Conservation (phyloP, 2,329 filamentous ascomycete genomes). For the Aspergillus viridinutans region DNA sequence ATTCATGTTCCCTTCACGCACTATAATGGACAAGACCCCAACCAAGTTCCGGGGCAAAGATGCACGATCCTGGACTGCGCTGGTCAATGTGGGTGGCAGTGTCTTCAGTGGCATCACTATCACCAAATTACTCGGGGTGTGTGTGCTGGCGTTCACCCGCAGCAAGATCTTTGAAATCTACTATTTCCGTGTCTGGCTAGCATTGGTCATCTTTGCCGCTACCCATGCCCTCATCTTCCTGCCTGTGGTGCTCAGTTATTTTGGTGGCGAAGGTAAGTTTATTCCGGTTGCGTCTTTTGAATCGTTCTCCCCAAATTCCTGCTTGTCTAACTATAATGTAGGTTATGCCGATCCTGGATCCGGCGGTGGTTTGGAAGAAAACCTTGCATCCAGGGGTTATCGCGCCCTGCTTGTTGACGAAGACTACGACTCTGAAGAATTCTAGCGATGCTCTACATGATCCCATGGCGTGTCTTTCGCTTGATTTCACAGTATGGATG, state of each 20-base stretch:
- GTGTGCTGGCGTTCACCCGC: constrained; percentile 85
- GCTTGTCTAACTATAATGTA: constrained; percentile 18
- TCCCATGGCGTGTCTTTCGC: neutral
- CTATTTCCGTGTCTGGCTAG: constrained; percentile 96
- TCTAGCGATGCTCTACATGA: constrained; percentile 23
- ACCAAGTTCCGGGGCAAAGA: constrained; percentile 76
- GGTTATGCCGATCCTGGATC: constrained; percentile 83
- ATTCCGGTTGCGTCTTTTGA: constrained; percentile 10
- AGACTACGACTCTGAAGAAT: constrained; percentile 68
- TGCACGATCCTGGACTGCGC: constrained; percentile 82
- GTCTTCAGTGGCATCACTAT: constrained; percentile 96
- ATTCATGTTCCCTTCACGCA: constrained; percentile 85
- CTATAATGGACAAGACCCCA: constrained; percentile 75
- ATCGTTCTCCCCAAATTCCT: neutral
- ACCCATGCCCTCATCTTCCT: constrained; percentile 86
- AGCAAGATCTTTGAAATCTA: constrained; percentile 99
- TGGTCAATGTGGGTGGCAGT: constrained; percentile 90
- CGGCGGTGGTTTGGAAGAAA: constrained; percentile 84
- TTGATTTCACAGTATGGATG: neutral
- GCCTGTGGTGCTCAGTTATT: constrained; percentile 79
- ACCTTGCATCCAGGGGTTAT: constrained; percentile 74
- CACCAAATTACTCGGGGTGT: constrained; percentile 89
- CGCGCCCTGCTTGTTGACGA: constrained; percentile 74
- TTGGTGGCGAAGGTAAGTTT: constrained; percentile 68
- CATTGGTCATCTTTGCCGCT: constrained; percentile 83